These are phyloP conservation scores for Carex pumila DNA, from an alignment of 176 grass and related monocot genomes.

Conservation along the genomic window DNA sequence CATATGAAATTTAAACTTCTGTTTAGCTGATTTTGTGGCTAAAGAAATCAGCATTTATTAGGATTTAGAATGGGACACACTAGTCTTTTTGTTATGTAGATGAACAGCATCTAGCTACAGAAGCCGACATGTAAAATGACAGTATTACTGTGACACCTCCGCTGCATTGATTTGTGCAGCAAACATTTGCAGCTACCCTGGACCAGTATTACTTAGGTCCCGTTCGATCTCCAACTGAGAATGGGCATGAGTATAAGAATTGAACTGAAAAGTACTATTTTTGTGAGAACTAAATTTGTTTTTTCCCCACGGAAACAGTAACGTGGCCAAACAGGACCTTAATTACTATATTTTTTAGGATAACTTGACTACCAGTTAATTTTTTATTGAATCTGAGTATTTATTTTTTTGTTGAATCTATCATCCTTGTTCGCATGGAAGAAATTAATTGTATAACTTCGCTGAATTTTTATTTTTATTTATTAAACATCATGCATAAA, in stretches of 20 bases:
- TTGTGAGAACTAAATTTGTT: too few relatives aligned
- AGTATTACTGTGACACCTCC: neutral
- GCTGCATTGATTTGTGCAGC: neutral
- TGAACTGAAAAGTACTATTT: too few relatives aligned
- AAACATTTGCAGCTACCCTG: neutral
- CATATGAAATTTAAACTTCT: neutral
- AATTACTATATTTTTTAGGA: too few relatives aligned
- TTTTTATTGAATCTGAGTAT: neutral
- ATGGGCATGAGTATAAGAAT: too few relatives aligned
- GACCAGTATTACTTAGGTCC: too few relatives aligned
- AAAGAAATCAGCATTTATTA: neutral
- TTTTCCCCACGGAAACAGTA: too few relatives aligned
- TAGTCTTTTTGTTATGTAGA: neutral
- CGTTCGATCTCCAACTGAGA: too few relatives aligned
- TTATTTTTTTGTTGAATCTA: neutral
- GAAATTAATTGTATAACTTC: neutral
- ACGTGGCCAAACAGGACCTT: too few relatives aligned
- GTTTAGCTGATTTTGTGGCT: neutral
- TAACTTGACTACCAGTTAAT: neutral
- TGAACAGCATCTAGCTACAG: neutral
- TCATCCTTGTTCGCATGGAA: neutral
- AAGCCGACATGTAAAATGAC: neutral
- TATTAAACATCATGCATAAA: neutral
- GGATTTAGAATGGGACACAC: neutral
- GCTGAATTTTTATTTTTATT: neutral